Base-by-base conservation (phyloP, 495 filamentous ascomycete genomes). In the Xylaria venustula region DNA sequence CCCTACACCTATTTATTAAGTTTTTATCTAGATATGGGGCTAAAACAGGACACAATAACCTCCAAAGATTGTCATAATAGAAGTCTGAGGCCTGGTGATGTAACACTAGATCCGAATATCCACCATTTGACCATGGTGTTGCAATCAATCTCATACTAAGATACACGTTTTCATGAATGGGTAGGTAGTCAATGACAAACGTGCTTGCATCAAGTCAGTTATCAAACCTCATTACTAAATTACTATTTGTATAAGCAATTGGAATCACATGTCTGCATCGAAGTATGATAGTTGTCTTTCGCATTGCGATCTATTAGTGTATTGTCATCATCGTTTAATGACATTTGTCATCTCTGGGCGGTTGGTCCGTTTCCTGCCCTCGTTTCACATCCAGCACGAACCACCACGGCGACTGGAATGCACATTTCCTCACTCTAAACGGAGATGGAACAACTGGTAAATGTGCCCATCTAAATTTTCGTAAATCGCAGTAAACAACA, bases 401-500 rank as follows among this genome's bases (percentile, higher is more conserved):
- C 28, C 44, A 15, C 42, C 15, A 23, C 20, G 23, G 42, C 49
- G 6, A 15, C 20, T 53, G 40, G 41, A 17, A 51, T 60, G 42
- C 32, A 9, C 23, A 61, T 54, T 20, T 58, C 48, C 26, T 45
- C 46, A 48, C 58, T 54, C 50, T 23, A 37, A 5, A 34, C 26
- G 25, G 58, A 48, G 49, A 41, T 44, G 32, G 34, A 34, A 52
- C 20, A 58, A 37, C 22, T 30, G 47, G 15, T 48, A 32, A 40
- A 54, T 34, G n/a, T 49, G 41, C 54, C 55, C 62, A 58, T 60
- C 65, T 51, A 45, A 59, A 64, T 59, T 64, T 60, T 30, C 50
- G 32, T 47, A 47, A 60, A 60, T 40, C 68, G 57, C 58, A 19
- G 60, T 60, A 55, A 68, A 55, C 49, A 65, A 45, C 44, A 49